These are phyloP conservation scores for Ceratorhiza oryzae-sativae DNA, from an alignment of 1,284 basidiomycete genomes.

Conservation along the genomic window DNA sequence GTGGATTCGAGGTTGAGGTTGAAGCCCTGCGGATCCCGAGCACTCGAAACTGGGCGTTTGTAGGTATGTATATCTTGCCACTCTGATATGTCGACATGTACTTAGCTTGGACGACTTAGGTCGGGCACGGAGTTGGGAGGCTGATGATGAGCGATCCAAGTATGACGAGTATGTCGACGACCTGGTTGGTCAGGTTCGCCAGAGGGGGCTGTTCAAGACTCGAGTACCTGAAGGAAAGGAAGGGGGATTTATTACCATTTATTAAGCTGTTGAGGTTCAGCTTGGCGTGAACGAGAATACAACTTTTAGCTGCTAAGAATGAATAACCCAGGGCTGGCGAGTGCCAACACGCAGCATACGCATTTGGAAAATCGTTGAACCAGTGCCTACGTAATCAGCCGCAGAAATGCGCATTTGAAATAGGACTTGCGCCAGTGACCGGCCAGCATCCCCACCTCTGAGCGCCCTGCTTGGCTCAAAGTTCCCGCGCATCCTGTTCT, in stretches of 20 bases:
- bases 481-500: background rate
- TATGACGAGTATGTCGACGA: conserved; percentile 45
- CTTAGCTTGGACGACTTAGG: conserved; percentile 38
- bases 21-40: conserved; percentile 90
- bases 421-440: background rate
- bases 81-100: conserved; percentile 1
- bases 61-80: too few relatives aligned
- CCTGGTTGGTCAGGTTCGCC: conserved; percentile 60
- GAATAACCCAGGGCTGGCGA: too few relatives aligned
- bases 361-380: too few relatives aligned
- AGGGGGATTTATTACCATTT: conserved; percentile 47
- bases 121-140: conserved; percentile 38
- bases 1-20: conserved; percentile 87
- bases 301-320: too few relatives aligned
- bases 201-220: conserved; percentile 70
- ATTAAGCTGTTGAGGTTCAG: too few relatives aligned
- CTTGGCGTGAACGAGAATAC: too few relatives aligned
- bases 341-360: too few relatives aligned
- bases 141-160: conserved; percentile 32
- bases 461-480: conserved; percentile 5
- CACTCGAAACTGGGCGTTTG: conserved; percentile 90
- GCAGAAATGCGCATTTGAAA: too few relatives aligned
- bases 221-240: conserved; percentile 74
- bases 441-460: conserved; percentile 17
- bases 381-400: too few relatives aligned